Evolutionary conservation across 2,329 filamentous ascomycete species (phyloP), one percentile per base, ranked within the genome.

Genomic region (Eutypa lata): DNA sequence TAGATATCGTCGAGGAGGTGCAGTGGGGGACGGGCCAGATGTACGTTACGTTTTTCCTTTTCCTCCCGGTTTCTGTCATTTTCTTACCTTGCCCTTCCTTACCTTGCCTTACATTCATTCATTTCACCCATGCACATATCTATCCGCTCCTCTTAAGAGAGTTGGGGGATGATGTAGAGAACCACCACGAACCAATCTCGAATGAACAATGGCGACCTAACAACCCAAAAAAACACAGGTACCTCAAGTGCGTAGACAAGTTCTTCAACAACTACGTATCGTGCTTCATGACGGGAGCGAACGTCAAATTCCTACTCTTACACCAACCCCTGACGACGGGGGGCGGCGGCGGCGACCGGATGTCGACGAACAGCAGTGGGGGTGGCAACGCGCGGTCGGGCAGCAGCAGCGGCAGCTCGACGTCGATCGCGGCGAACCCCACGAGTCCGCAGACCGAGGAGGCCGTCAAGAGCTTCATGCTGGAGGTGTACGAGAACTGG

Each of bases 181-280:
- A n/a, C n/a, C n/a, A n/a, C n/a, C n/a, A n/a, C n/a, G n/a, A n/a
- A n/a, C n/a, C n/a, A n/a, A n/a, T n/a, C n/a, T n/a, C n/a, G n/a
- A n/a, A n/a, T n/a, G n/a, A n/a, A n/a, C n/a, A n/a, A n/a, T n/a
- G n/a, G n/a, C n/a, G n/a, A n/a, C n/a, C 19, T 24, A 42, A 18
- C 22, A 43, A 58, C 42, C 5, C 44, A 42, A 42, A 37, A 42
- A 42, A 7, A 51, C n/a, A 37, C 35, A 68, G 66, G 85, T 97
- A 97, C 71, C 86, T 99, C 60, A 97, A 97, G 73, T 90, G 90
- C 72, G 88, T 97, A 72, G 94, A 99, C 79, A 90, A 90, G 67
- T 97, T 97, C 79, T 93, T 95, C 73, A 92, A 94, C 73, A 92
- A 91, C 68, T 93, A 95, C 76, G 88, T 97, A 57, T 95, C 91